Base-by-base conservation (phyloP, 352 stramenopile genomes). In the Globisporangium heterothallicum region DNA sequence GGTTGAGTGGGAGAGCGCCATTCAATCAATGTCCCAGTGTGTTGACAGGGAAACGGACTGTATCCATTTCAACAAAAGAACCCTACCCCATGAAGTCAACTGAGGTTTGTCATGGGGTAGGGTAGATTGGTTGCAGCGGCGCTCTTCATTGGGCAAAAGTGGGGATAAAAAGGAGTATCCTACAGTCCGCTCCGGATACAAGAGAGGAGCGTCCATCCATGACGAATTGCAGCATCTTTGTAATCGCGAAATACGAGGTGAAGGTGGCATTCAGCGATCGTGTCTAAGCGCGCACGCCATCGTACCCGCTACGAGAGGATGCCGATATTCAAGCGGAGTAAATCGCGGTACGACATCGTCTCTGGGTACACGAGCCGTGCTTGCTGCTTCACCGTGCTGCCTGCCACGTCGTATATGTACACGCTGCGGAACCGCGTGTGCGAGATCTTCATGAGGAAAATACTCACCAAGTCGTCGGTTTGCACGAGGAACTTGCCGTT, bases 291-390 rank as follows among this genome's bases (percentile, higher is more conserved):
- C n/a, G n/a, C n/a, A n/a, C n/a, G n/a, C n/a, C n/a, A n/a, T n/a
- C n/a, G n/a, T n/a, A n/a, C n/a, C 6, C 9, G 32, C 12, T 36
- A 53, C 18, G 46, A 19, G 18, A 53, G 30, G 18, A 18, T 32
- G 14, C 27, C 22, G 6, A 55, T n/a, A 35, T 55, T 55, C 4
- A 55, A 18, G 9, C 35, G 32, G 34, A 46, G 6, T 6, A 55
- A 27, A 30, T 55, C 48, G 35, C n/a, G 22, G 3, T 10, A 46
- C 25, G 35, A 47, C 3, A 55, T 43, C 21, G 48, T 55, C 34
- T 55, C 14, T 2, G 48, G 48, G 30, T 55, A 55, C 48, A 55
- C 48, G 38, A 55, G 48, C n/a, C 35, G 48, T 26, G 48, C 48
- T 46, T 32, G 18, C 26, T 44, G n/a, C 1, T 59, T 26, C 8